These are phyloP conservation scores for Allium sativum DNA, from an alignment of 106 monocot species.

Conservation along the genomic window DNA sequence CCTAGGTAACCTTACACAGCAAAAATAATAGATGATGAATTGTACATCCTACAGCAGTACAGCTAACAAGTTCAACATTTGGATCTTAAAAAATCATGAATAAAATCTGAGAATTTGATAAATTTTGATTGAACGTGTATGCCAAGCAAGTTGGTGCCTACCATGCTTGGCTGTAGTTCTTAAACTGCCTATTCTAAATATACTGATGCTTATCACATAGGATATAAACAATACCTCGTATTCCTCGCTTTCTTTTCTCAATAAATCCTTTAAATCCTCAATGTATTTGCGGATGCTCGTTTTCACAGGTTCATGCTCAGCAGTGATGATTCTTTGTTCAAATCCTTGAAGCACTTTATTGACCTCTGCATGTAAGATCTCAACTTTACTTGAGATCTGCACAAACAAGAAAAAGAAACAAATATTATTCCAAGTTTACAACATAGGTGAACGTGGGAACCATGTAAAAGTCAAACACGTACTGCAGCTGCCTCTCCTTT, in stretches of 20 bases:
- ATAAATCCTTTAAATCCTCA: constrained; percentile 41
- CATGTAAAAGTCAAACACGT: constrained; percentile 14
- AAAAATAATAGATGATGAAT: too few relatives aligned
- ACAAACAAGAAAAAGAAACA: background rate
- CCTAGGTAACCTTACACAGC: too few relatives aligned
- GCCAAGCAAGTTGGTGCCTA: too few relatives aligned
- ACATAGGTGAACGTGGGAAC: background rate
- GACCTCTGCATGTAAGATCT: constrained; percentile 50
- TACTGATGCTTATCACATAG: too few relatives aligned
- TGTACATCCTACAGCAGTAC: too few relatives aligned
- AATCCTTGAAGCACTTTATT: constrained; percentile 28
- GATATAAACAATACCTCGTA: constrained; percentile 42
- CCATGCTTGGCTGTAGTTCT: too few relatives aligned
- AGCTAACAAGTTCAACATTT: too few relatives aligned
- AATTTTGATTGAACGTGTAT: too few relatives aligned
- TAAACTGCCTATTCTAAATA: too few relatives aligned
- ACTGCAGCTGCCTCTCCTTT: constrained; percentile 44
- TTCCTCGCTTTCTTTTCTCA: constrained; percentile 39
- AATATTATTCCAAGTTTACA: background rate
- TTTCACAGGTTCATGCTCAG: constrained; percentile 36
- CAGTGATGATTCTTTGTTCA: constrained; percentile 40
- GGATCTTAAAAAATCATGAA: too few relatives aligned
- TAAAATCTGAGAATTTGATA: too few relatives aligned
- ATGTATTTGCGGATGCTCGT: constrained; percentile 32
- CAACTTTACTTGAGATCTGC: constrained; percentile 44